Conservation (phyloP, 2,329 filamentous ascomycete species). For the Cercospora sp. region DNA sequence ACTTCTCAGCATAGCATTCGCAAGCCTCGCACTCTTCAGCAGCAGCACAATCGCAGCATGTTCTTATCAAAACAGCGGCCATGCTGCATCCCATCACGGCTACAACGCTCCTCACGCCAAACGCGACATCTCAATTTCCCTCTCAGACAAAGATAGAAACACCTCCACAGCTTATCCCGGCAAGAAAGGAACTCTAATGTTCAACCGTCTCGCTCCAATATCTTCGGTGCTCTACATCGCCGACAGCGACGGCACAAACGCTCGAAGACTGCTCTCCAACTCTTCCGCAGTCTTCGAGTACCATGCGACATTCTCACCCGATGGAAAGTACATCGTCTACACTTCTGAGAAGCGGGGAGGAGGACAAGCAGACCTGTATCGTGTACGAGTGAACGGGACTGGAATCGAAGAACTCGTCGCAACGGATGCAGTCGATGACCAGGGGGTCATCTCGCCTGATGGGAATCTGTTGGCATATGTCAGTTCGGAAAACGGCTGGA, state of each 20-base stretch:
- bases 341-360: slow-evolving; percentile 17
- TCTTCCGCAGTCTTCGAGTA: not conserved
- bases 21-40: not conserved
- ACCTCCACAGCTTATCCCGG: not conserved
- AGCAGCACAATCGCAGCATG: not conserved
- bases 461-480: slow-evolving; percentile 17
- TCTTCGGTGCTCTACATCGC: slow-evolving; percentile 7
- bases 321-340: slow-evolving; percentile 17
- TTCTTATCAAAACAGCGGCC: not conserved
- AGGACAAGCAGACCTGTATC: slow-evolving; percentile 20
- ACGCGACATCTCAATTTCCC: not conserved
- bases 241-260: slow-evolving; percentile 17
- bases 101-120: not conserved
- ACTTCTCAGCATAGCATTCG: not conserved
- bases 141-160: not conserved
- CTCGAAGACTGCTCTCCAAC: not conserved
- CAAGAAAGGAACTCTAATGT: slow-evolving; percentile 9
- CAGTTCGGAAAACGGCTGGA: not conserved
- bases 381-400: slow-evolving; percentile 10
- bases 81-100: not conserved
- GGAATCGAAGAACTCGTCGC: slow-evolving; percentile 9
- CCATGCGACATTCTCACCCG: slow-evolving; percentile 13
- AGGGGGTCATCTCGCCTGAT: slow-evolving; percentile 15
- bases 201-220: not conserved
- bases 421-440: slow-evolving; percentile 11